These are phyloP conservation scores for Pseudonitzschia multiseries DNA, from an alignment of 108 stramenopile genomes.

Conservation along the genomic window DNA sequence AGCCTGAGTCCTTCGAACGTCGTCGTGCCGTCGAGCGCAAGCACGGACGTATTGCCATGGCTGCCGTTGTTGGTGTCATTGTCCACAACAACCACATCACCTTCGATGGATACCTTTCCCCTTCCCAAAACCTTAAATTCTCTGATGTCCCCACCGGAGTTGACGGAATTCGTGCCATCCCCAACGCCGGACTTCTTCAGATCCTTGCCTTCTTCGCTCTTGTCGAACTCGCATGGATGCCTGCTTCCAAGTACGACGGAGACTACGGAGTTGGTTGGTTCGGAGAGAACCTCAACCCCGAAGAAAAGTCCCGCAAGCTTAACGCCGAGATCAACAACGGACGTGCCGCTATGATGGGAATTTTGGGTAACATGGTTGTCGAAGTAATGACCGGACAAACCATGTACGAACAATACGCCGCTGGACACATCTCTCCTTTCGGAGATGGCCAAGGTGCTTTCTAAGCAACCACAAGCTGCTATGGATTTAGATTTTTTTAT, in stretches of 20 bases:
- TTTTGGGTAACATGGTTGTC: constrained; percentile 47
- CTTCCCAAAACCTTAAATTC: constrained; percentile 53
- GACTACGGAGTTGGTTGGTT: constrained; percentile 53
- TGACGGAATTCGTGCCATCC: constrained; percentile 54
- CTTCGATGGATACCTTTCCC: constrained; percentile 52
- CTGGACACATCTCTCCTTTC: constrained; percentile 59
- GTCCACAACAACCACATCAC: constrained; percentile 71
- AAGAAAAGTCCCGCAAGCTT: constrained; percentile 26
- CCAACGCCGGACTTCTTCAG: constrained; percentile 42
- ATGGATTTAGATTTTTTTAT: constrained; percentile 8
- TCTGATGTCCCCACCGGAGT: constrained; percentile 54
- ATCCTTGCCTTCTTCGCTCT: constrained; percentile 63
- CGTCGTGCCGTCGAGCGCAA: constrained; percentile 60
- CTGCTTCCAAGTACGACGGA: constrained; percentile 58
- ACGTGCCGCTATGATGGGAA: constrained; percentile 59
- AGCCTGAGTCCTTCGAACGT: constrained; percentile 45
- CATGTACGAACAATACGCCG: constrained; percentile 54
- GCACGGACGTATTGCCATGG: constrained; percentile 70
- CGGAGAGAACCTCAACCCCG: constrained; percentile 23
- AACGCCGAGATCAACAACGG: constrained; percentile 45
- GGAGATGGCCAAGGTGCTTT: constrained; percentile 53
- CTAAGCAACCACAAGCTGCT: constrained; percentile 20
- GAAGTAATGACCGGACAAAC: constrained; percentile 54
- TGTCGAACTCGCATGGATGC: constrained; percentile 59
- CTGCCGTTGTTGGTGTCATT: constrained; percentile 72